These are phyloP conservation scores for Metarhizium humberi DNA, from an alignment of 2,329 filamentous ascomycete genomes.

Conservation along the genomic window DNA sequence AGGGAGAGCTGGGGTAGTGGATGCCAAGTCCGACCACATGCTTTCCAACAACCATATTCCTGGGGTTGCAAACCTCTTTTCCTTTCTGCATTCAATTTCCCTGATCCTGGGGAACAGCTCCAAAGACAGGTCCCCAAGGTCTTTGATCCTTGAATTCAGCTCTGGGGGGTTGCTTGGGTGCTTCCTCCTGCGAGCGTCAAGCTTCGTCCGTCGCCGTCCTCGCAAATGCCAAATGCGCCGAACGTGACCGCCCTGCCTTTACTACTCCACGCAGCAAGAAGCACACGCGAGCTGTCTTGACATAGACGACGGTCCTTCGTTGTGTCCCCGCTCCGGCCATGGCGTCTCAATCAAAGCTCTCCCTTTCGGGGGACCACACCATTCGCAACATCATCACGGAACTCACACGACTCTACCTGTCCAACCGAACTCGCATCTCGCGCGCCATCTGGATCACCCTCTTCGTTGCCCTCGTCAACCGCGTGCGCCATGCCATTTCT, in stretches of 20 bases:
- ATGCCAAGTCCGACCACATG: background rate
- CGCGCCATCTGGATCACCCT: constrained; percentile 76
- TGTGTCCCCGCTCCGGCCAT: constrained; percentile 31
- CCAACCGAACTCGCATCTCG: constrained; percentile 73
- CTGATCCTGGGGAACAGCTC: background rate
- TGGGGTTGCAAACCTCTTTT: background rate
- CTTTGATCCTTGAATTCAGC: background rate
- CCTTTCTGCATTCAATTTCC: background rate
- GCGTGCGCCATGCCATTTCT: constrained; percentile 81
- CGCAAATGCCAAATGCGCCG: background rate
- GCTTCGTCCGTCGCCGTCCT: background rate
- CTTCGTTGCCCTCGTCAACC: constrained; percentile 71
- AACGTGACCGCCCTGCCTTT: background rate
- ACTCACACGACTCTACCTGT: constrained; percentile 64
- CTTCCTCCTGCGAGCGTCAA: background rate
- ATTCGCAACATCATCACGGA: constrained; percentile 56
- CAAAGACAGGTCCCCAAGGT: background rate
- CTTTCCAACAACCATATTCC: background rate
- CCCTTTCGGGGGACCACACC: constrained; percentile 50
- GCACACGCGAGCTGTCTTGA: background rate
- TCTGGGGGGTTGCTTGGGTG: background rate
- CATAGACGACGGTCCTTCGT: background rate
- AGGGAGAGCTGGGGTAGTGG: constrained; percentile 1
- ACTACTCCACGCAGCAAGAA: background rate
- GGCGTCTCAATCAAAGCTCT: constrained; percentile 68